These are phyloP conservation scores for Coelastrella sp. DNA, from an alignment of 139 green algal species.

Conservation along the genomic window DNA sequence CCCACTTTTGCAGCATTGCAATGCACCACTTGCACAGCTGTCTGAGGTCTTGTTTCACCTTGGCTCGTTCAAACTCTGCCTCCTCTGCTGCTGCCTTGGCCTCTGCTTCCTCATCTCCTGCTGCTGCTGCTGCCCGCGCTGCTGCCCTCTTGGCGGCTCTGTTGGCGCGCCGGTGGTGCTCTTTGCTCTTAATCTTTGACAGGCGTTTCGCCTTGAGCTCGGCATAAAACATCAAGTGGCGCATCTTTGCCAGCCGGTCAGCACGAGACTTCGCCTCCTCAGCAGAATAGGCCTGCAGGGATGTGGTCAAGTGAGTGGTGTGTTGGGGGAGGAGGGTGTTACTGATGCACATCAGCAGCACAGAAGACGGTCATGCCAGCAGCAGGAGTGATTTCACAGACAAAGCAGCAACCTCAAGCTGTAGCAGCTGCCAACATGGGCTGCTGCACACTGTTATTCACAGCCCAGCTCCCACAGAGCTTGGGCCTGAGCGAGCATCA, in stretches of 20 bases:
- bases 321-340: too few relatives aligned
- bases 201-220: slow-evolving; percentile 91
- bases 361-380: not conserved
- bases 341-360: not conserved
- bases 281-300: slow-evolving; percentile 68
- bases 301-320: too few relatives aligned
- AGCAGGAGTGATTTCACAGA: not conserved
- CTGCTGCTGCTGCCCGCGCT: not conserved
- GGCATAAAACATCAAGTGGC: slow-evolving; percentile 92
- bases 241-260: slow-evolving; percentile 83
- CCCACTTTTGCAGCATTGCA: too few relatives aligned
- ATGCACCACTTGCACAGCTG: too few relatives aligned
- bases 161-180: slow-evolving; percentile 56
- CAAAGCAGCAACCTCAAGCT: too few relatives aligned
- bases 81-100: slow-evolving; percentile 63
- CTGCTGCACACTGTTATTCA: too few relatives aligned
- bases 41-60: slow-evolving; percentile 18
- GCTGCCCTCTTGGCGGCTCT: slow-evolving; percentile 62
- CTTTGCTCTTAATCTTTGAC: slow-evolving; percentile 84
- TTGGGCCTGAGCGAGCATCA: too few relatives aligned
- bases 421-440: too few relatives aligned
- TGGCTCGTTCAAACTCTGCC: slow-evolving; percentile 82
- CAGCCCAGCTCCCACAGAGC: too few relatives aligned
- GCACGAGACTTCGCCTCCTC: slow-evolving; percentile 83
- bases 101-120: slow-evolving; percentile 46